Evolutionary conservation across 2,329 filamentous ascomycete genomes (phyloP).

Genomic region (Metarhizium album): DNA sequence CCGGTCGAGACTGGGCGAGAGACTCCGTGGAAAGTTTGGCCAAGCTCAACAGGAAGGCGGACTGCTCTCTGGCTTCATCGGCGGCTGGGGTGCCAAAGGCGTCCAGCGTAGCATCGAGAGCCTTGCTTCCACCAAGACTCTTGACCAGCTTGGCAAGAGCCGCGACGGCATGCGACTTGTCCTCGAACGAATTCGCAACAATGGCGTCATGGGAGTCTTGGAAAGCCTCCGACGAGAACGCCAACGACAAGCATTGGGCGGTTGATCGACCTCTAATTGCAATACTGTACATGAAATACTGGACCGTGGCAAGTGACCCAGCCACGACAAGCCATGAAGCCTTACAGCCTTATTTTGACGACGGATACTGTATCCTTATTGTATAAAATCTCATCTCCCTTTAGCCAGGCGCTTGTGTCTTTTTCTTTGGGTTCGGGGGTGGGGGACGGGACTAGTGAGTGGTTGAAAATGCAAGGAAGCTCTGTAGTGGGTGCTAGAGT

Average conservation of each 20-base stretch:
- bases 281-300: constrained; percentile 3
- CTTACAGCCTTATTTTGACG: constrained; percentile 6
- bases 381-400: constrained; percentile 21
- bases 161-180: constrained; percentile 77
- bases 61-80: constrained; percentile 38
- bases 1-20: constrained; percentile 60
- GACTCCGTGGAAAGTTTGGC: constrained; percentile 44
- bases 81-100: constrained; percentile 55
- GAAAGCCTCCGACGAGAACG: constrained; percentile 41
- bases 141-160: constrained; percentile 68
- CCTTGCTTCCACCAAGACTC: constrained; percentile 66
- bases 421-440: constrained; percentile 12
- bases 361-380: constrained; percentile 16
- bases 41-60: constrained; percentile 36
- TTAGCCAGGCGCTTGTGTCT: constrained; percentile 27
- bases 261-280: constrained; percentile 4
- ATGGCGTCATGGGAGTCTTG: constrained; percentile 45
- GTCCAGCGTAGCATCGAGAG: constrained; percentile 71
- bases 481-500: background rate
- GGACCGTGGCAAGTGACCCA: background rate
- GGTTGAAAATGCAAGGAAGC: background rate
- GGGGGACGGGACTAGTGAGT: background rate
- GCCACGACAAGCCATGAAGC: background rate
- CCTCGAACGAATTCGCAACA: constrained; percentile 55
- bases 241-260: constrained; percentile 17